phyloP scores from a whole-genome alignment of 164 flowering plant genomes.

The Stephania yunnanensis region DNA sequence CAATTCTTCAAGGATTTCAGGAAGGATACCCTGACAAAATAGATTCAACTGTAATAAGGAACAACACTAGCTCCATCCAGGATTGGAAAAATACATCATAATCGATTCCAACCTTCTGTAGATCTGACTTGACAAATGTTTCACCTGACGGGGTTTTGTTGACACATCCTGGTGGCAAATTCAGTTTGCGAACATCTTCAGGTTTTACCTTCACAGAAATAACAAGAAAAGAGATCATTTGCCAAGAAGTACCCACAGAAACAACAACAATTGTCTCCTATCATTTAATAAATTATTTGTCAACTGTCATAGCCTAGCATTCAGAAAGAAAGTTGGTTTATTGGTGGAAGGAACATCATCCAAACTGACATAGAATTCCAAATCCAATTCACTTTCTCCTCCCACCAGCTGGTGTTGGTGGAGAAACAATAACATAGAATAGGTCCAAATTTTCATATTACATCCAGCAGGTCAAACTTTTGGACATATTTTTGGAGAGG shows the following conservation, averaged over 20 bases:
- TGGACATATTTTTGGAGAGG: too few species aligned
- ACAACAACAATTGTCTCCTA: too few species aligned
- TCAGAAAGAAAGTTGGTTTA: not conserved
- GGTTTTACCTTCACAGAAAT: constrained; percentile 61
- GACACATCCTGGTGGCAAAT: constrained; percentile 76
- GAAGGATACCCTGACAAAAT: constrained; percentile 81
- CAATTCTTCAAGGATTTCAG: constrained; percentile 94
- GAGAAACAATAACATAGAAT: too few species aligned
- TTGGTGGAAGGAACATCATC: too few species aligned
- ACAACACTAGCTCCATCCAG: not conserved
- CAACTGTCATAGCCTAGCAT: not conserved
- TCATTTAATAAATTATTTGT: not conserved
- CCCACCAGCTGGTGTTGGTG: too few species aligned
- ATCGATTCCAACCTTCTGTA: constrained; percentile 64
- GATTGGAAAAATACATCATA: not conserved
- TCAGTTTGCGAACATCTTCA: constrained; percentile 72
- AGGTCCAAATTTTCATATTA: too few species aligned
- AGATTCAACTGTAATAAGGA: not conserved
- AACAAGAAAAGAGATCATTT: constrained; percentile 9
- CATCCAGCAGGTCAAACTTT: too few species aligned
- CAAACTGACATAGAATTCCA: too few species aligned
- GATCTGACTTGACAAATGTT: constrained; percentile 75
- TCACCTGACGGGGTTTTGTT: constrained; percentile 97
- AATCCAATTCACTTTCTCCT: too few species aligned
- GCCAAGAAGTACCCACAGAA: constrained; percentile 2